Evolutionary conservation across 2,329 filamentous ascomycete genomes (phyloP).

Genomic region (Aspergillus floridensis): DNA sequence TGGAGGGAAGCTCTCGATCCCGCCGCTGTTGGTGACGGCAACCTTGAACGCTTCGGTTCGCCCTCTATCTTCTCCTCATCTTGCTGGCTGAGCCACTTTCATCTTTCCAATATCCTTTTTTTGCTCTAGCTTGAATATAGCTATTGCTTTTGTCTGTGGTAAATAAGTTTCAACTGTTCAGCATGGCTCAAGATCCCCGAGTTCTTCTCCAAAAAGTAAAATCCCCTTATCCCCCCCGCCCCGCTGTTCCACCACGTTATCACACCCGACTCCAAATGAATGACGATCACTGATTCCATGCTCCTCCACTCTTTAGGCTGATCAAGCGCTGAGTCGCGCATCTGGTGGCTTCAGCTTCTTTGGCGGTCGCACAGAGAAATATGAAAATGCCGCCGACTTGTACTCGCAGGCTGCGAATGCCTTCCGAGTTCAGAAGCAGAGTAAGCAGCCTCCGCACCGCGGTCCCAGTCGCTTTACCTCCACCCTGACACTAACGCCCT

Average conservation of each 20-base stretch:
- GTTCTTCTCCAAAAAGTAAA: conserved; percentile 73
- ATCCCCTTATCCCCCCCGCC: conserved; percentile 14
- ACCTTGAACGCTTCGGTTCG: neutral
- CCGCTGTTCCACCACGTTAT: conserved; percentile 10
- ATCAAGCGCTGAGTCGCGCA: conserved; percentile 74
- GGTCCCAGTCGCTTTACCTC: neutral
- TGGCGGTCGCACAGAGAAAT: conserved; percentile 81
- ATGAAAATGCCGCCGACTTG: conserved; percentile 81
- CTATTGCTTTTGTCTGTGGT: neutral
- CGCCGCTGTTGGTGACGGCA: neutral
- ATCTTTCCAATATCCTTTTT: neutral
- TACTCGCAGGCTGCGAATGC: conserved; percentile 88
- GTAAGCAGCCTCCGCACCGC: conserved; percentile 48
- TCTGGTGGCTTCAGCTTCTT: conserved; percentile 85
- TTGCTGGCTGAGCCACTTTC: neutral
- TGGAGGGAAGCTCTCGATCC: conserved; percentile 3
- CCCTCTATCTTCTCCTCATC: conserved; percentile 5
- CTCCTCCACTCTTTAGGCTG: conserved; percentile 61
- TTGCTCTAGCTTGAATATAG: neutral
- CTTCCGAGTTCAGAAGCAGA: conserved; percentile 81
- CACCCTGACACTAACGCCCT: neutral
- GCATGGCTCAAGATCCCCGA: conserved; percentile 74
- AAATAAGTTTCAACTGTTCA: conserved; percentile 17
- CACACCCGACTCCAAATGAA: conserved; percentile 11
- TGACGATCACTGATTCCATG: conserved; percentile 30